Conservation (phyloP, 139 green algal genomes). For the Chlamydomonas sp. region DNA sequence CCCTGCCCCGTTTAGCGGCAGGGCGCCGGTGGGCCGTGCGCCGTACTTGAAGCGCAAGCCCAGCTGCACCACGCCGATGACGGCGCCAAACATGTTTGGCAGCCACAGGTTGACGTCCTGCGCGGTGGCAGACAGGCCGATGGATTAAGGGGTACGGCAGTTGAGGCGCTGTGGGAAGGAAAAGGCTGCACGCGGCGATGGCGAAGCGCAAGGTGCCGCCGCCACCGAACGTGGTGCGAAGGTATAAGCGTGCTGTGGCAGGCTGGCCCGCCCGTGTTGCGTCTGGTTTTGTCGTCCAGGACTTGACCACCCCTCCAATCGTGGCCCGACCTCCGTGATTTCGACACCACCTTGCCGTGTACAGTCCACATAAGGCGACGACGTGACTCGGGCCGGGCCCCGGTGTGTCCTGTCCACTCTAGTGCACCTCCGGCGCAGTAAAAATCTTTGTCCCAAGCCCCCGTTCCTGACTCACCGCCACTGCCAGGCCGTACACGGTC, state of each 20-base stretch:
- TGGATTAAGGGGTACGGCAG: neutral
- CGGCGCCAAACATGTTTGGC: slow-evolving; percentile 28
- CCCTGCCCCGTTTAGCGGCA: neutral
- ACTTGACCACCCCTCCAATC: too few relatives aligned
- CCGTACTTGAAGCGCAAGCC: slow-evolving; percentile 34
- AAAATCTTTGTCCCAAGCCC: neutral
- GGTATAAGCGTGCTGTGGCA: too few relatives aligned
- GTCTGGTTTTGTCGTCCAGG: too few relatives aligned
- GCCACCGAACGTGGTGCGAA: too few relatives aligned
- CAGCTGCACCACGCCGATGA: slow-evolving; percentile 37
- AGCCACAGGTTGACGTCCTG: slow-evolving; percentile 51
- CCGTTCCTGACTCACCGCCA: neutral
- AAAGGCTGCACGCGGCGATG: neutral
- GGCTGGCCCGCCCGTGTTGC: too few relatives aligned
- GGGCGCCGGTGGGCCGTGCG: neutral
- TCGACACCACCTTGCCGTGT: too few relatives aligned
- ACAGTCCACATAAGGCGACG: too few relatives aligned
- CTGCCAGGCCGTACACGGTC: slow-evolving; percentile 7
- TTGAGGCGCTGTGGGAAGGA: neutral
- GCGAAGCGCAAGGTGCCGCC: neutral
- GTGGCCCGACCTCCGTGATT: too few relatives aligned
- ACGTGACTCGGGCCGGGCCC: neutral
- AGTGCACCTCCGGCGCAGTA: neutral
- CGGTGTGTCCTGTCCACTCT: neutral
- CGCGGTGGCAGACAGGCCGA: neutral